Conservation (phyloP, 257 asterid species). For the Eucommia ulmoides region DNA sequence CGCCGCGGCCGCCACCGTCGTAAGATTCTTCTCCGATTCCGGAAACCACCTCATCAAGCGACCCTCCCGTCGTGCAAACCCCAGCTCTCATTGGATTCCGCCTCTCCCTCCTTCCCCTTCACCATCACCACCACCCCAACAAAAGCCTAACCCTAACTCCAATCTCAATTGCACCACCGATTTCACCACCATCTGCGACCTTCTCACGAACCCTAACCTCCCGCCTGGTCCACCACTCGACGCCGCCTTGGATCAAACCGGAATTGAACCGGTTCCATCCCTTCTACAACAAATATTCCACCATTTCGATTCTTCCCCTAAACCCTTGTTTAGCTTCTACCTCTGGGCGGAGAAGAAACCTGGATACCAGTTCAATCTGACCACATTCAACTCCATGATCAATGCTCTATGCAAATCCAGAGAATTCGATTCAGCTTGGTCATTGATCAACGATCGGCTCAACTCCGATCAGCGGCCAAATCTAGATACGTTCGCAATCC, state of each 20-base stretch:
- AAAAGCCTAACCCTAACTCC: constrained; percentile 17
- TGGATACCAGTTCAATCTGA: constrained; percentile 25
- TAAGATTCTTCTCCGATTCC: constrained; percentile 24
- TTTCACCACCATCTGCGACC: constrained; percentile 28
- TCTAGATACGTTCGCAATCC: constrained; percentile 45
- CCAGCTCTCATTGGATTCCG: constrained; percentile 7
- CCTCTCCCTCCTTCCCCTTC: constrained; percentile 10
- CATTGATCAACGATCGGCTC: constrained; percentile 36
- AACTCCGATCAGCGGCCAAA: constrained; percentile 23
- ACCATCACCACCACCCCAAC: too few relatives aligned
- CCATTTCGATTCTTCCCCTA: constrained; percentile 53
- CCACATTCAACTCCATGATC: constrained; percentile 49
- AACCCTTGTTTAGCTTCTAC: constrained; percentile 51
- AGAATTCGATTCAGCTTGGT: constrained; percentile 74
- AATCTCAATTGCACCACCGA: constrained; percentile 16
- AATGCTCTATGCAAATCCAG: constrained; percentile 60
- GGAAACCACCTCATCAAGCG: constrained; percentile 15
- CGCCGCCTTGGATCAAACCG: constrained; percentile 30
- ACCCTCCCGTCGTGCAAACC: constrained; percentile 5
- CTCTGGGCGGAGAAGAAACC: constrained; percentile 57
- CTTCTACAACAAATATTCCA: constrained; percentile 35
- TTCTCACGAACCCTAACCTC: constrained; percentile 29
- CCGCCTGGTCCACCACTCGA: constrained; percentile 50
- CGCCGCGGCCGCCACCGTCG: constrained; percentile 19
- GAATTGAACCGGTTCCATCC: constrained; percentile 25